Percentiles rank a stretch among this genome's conserved stretches.
Conservation (phyloP, 2,329 filamentous ascomycete species). For the Beauveria asiatica region DNA sequence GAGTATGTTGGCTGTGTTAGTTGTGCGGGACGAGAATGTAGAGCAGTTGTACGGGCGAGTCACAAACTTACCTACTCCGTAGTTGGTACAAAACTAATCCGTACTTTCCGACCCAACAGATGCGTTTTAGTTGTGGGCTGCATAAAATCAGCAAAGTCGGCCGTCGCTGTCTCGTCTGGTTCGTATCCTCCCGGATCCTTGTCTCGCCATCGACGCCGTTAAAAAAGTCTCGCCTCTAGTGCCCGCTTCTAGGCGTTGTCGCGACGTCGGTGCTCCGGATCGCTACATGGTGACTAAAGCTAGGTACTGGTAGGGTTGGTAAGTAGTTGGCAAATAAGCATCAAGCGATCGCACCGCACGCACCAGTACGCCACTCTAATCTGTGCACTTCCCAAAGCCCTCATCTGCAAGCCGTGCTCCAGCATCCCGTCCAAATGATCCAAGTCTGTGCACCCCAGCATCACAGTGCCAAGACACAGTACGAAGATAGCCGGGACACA, state of each 20-base stretch:
- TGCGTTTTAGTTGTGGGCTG: no score
- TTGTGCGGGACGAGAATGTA: no score
- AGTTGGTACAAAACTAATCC: no score
- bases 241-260: background rate
- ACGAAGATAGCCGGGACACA: background rate
- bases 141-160: background rate
- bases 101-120: no score
- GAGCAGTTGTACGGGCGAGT: no score
- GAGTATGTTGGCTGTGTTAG: no score
- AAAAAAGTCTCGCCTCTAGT: background rate
- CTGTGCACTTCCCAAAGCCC: background rate
- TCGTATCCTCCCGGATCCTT: background rate
- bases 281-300: background rate
- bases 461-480: constrained; percentile 1
- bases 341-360: background rate
- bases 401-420: background rate
- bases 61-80: no score
- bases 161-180: background rate
- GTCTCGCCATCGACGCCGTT: background rate
- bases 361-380: background rate
- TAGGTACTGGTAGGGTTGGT: background rate
- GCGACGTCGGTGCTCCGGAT: background rate
- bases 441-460: background rate
- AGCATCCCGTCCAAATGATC: background rate
- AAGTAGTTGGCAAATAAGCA: background rate